Evolutionary conservation across 495 filamentous ascomycete species (phyloP).

Genomic region (Penicillium tannophilum): DNA sequence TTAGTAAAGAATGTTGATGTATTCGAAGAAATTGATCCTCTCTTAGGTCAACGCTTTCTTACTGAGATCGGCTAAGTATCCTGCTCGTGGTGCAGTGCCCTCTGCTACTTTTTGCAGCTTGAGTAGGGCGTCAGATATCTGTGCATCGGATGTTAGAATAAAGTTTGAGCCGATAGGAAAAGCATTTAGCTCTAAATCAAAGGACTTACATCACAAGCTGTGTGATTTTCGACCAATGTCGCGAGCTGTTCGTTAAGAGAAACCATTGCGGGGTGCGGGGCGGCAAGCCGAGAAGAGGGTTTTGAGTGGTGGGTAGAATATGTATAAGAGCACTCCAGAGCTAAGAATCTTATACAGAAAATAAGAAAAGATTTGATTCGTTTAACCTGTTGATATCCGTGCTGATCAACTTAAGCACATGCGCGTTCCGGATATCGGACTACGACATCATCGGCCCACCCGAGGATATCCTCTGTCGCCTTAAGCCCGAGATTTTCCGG

Average conservation of each 20-base stretch:
- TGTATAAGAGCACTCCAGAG: neutral
- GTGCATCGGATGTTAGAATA: neutral
- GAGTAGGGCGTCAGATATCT: conserved; percentile 66
- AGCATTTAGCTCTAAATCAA: neutral
- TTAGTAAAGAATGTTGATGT: neutral
- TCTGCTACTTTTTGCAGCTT: conserved; percentile 55
- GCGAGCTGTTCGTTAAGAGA: conserved; percentile 38
- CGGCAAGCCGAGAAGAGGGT: conserved; percentile 1
- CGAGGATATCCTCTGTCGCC: conserved; percentile 18
- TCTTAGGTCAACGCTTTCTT: conserved; percentile 7
- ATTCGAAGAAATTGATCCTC: neutral
- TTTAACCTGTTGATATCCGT: neutral
- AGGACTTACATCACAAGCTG: conserved; percentile 50
- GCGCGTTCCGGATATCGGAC: conserved; percentile 26
- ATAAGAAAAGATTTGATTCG: neutral
- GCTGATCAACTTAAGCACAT: conserved; percentile 20
- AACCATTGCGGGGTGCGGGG: conserved; percentile 25
- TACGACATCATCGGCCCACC: conserved; percentile 26
- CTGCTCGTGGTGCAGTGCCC: conserved; percentile 46
- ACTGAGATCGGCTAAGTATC: conserved; percentile 65
- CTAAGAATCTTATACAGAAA: neutral
- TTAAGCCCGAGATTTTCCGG: conserved; percentile 10
- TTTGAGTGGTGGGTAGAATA: neutral
- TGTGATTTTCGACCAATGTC: conserved; percentile 40
- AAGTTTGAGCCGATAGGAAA: neutral